Evolutionary conservation across 768 basidiomycete species (phyloP), one percentile per base, ranked within the genome.

Genomic region (Pholiota conissans): DNA sequence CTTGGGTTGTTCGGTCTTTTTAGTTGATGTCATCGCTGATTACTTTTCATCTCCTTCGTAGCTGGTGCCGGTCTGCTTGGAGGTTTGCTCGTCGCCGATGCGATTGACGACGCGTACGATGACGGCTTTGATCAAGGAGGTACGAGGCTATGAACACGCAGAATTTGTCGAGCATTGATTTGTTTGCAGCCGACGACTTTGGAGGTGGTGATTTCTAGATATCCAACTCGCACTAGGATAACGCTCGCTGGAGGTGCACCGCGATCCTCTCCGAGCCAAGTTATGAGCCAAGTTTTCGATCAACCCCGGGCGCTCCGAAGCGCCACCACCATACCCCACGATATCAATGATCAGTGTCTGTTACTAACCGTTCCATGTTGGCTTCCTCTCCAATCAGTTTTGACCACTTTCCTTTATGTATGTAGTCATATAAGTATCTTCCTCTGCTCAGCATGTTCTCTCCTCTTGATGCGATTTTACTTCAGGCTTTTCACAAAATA

Each of bases 1-100:
- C 42, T 45, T 24, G 30, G 42, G 22, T 34, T 27, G 24, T 46
- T 3, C 55, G 14, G 20, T 27, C 32, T 37, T 51, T 29, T 52
- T 37, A n/a, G n/a, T n/a, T n/a, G 45, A 24, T 42, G 24, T 4
- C 29, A 49, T 57, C 24, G 30, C 39, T 59, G 32, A 48, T 45
- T 18, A 24, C 20, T 45, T 18, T 22, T 10, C 29, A 16, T 16
- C 13, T 26, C 56, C 13, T 35, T 48, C 52, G 49, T 37, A 81
- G 87, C 79, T 61, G 87, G 81, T 64, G 87, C 76, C 14, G 89
- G 86, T 57, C 67, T 89, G n/a, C 66, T 87, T n/a, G 87, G 83
- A 35, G 89, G 89, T 57, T 72, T 74, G 2, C 68, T 90, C 42
- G 64, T 89, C 35, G 79, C 65, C 32, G 75, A 84, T 45, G 82